Conservation (phyloP, 805 yeast genomes). For the Saccharomycopsis synnaedendra region DNA sequence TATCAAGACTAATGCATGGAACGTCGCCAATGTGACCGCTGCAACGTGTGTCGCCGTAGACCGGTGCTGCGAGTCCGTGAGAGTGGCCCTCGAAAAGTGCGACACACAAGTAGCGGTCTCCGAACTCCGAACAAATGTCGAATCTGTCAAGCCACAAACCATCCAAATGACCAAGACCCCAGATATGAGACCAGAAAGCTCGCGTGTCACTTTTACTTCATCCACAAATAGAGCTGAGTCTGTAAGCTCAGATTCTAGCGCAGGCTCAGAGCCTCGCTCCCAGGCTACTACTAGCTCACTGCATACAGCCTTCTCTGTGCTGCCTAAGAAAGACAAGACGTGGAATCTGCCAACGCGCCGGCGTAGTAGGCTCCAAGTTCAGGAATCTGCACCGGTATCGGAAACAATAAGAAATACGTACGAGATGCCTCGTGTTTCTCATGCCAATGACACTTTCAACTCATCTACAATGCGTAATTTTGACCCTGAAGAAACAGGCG, state of each 20-base stretch:
- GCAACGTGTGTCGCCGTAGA: slow-evolving; percentile 72
- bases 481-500: slow-evolving; percentile 16
- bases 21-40: slow-evolving; percentile 62
- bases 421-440: no score
- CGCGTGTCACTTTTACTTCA: slow-evolving; percentile 9
- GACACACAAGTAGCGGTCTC: slow-evolving; percentile 20
- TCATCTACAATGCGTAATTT: slow-evolving; percentile 14
- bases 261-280: slow-evolving; percentile 18
- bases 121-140: slow-evolving; percentile 30
- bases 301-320: slow-evolving; percentile 1
- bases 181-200: neutral
- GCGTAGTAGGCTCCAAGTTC: slow-evolving; percentile 23
- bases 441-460: slow-evolving; percentile 13
- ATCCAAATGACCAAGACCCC: neutral
- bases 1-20: slow-evolving; percentile 64
- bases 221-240: slow-evolving; percentile 16
- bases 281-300: slow-evolving; percentile 17
- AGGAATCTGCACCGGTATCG: no score
- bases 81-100: slow-evolving; percentile 57
- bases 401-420: no score
- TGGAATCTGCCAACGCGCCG: slow-evolving; percentile 35
- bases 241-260: slow-evolving; percentile 18
- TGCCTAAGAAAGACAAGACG: slow-evolving; percentile 18
- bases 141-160: no score
- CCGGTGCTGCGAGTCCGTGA: slow-evolving; percentile 59